Evolutionary conservation across 805 yeast genomes (phyloP), one percentile per base, ranked within the genome.

Genomic region (Cyberlindnera lachancei): DNA sequence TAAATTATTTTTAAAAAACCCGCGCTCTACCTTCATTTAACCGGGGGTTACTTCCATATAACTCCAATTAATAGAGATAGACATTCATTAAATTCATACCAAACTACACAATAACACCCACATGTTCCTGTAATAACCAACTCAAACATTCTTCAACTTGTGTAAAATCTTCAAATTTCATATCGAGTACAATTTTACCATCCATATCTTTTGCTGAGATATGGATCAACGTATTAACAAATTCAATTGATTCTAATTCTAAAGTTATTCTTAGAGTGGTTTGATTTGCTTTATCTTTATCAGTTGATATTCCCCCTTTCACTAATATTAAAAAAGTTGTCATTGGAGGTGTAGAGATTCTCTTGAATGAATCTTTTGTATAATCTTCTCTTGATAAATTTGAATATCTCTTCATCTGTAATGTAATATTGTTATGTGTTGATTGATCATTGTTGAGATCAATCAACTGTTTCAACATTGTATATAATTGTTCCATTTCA

Each of bases 101-200:
- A 13, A 10, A 15, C 12, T 20, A 16, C 6, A 12, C 18, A 18
- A 37, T 31, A 18, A 33, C 37, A 4, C 54, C 45, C 3, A 74
- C 50, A 1, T n/a, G n/a, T n/a, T n/a, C n/a, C n/a, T n/a, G n/a
- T n/a, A n/a, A n/a, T n/a, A 74, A 56, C 81, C 81, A 75, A 28
- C 62, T 64, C 27, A 75, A 47, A 43, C 80, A 73, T 44, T 74
- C 77, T 31, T 68, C 72, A 5, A 73, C 55, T 25, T 71, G 79
- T 26, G 61, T 50, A 23, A 70, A 54, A 33, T 74, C 79, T 34
- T 63, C 70, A 41, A 74, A 73, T 12, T 47, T 55, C 6, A 69
- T 62, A 39, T 63, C 68, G 28, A 74, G 50, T 6, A 73, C 60
- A 26, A 58, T 62, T 21, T 49, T 44, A n/a, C n/a, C n/a, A 2